Evolutionary conservation across 331 rosid genomes (phyloP), one percentile per base, ranked within the genome.

Genomic region (Malus hybrid): DNA sequence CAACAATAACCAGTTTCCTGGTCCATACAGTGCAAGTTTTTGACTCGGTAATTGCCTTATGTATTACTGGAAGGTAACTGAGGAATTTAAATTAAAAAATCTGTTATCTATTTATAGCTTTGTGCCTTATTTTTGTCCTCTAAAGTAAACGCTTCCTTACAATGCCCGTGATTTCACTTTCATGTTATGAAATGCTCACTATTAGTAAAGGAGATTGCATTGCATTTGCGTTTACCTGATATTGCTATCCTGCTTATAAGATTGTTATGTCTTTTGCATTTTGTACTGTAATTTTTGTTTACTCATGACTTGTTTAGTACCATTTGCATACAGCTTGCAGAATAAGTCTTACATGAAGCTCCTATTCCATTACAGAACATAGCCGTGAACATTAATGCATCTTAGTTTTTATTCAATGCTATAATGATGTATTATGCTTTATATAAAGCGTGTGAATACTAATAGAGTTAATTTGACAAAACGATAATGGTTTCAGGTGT

Each of bases 401-500:
- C 72, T 12, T 29, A 16, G 8, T 70, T 48, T 8, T 55, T 28
- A 54, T 39, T 69, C 67, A 20, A 59, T 16, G 27, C 27, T 54
- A 15, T 31, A 78, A 69, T 65, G 64, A 67, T 29, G 4, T 31
- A 13, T 52, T 72, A 4, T 54, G 63, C 20, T 65, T 72, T 46
- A 19, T 32, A 9, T 52, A 16, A 31, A 42, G 31, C 11, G 16
- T 73, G 11, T 9, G 66, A 50, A 39, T 36, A 12, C 46, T 61
- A 32, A 27, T 7, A 56, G 6, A 74, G 5, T 10, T 56, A 54
- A 44, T 59, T 57, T 66, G 75, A 75, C 52, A 67, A 62, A n/a
- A 13, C 56, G 55, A 55, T 80, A 27, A 67, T 76, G 16, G 54
- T 80, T 86, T 83, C 85, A 90, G 99, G 97, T 95, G 61, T 87